Evolutionary conservation across 192 early-diverging fungal species (phyloP).

Genomic region (Coemansia sp.): DNA sequence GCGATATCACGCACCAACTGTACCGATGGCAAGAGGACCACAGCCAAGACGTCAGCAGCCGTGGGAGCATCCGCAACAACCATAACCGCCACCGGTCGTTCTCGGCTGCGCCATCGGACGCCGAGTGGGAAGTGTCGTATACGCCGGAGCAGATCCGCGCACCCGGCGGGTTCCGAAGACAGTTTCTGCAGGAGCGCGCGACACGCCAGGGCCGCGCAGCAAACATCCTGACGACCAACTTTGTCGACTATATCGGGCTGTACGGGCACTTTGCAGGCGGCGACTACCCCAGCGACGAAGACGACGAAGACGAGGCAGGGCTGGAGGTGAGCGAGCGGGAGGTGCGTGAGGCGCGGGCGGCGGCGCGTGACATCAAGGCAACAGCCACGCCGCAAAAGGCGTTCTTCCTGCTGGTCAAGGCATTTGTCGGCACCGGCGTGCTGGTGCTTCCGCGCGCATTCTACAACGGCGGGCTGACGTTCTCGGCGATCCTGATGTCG

Average conservation of each 20-base stretch:
- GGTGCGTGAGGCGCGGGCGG: conserved; percentile 9
- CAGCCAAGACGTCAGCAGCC: conserved; percentile 7
- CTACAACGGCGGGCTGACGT: conserved; percentile 72
- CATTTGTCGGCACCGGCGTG: conserved; percentile 82
- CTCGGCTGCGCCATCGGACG: conserved; percentile 55
- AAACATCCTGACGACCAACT: conserved; percentile 84
- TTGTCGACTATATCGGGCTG: conserved; percentile 91
- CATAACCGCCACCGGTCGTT: conserved; percentile 44
- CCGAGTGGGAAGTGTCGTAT: conserved; percentile 59
- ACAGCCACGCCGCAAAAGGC: conserved; percentile 72
- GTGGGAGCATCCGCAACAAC: conserved; percentile 14
- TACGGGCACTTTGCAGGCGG: conserved; percentile 96
- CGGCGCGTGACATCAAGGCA: conserved; percentile 45
- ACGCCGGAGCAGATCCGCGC: conserved; percentile 60
- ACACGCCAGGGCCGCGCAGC: conserved; percentile 60
- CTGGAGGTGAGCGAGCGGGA: conserved; percentile 25
- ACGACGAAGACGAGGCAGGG: conserved; percentile 56
- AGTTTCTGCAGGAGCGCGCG: conserved; percentile 79
- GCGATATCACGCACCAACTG: conserved; percentile 83
- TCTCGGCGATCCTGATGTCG: conserved; percentile 61
- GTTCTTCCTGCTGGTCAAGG: conserved; percentile 77
- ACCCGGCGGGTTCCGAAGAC: conserved; percentile 89
- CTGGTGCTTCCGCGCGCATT: conserved; percentile 76
- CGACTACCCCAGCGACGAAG: conserved; percentile 82
- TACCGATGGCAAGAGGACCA: conserved; percentile 85